These are phyloP conservation scores for Silene latifolia DNA, from an alignment of 148 eudicot genomes.

Conservation along the genomic window DNA sequence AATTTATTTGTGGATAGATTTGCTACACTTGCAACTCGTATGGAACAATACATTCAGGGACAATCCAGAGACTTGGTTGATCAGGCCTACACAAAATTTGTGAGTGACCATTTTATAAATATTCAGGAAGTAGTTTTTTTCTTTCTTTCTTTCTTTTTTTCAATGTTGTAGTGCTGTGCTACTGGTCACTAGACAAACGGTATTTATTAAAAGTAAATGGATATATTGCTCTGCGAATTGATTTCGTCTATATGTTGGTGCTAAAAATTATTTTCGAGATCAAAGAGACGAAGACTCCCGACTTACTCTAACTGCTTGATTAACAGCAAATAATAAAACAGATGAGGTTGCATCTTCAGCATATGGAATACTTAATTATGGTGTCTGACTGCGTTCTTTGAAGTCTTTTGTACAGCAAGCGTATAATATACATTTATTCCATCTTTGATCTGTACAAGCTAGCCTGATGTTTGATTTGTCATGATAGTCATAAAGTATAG, in stretches of 20 bases:
- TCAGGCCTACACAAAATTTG: conserved; percentile 86
- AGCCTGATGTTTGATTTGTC: conserved; percentile 8
- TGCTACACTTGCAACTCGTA: conserved; percentile 92
- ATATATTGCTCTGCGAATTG: neutral
- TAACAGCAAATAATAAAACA: neutral
- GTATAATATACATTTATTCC: neutral
- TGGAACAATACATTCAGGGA: conserved; percentile 99
- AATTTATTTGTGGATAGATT: conserved; percentile 44
- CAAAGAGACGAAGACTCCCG: neutral
- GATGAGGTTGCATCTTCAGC: neutral
- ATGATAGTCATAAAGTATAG: neutral
- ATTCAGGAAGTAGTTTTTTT: neutral
- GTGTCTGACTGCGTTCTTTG: neutral
- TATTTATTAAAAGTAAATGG: neutral
- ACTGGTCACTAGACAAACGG: neutral
- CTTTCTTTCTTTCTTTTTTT: no score
- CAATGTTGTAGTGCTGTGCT: neutral
- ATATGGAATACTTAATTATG: neutral
- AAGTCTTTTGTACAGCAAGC: neutral
- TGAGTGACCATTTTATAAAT: conserved; percentile 38
- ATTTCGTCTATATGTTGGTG: neutral
- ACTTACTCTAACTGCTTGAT: neutral
- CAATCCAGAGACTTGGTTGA: conserved; percentile 98
- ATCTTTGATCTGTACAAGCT: neutral
- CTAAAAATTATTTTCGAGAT: neutral